These are phyloP conservation scores for Penicillium crystallinum DNA, from an alignment of 495 filamentous ascomycete genomes.

Conservation along the genomic window DNA sequence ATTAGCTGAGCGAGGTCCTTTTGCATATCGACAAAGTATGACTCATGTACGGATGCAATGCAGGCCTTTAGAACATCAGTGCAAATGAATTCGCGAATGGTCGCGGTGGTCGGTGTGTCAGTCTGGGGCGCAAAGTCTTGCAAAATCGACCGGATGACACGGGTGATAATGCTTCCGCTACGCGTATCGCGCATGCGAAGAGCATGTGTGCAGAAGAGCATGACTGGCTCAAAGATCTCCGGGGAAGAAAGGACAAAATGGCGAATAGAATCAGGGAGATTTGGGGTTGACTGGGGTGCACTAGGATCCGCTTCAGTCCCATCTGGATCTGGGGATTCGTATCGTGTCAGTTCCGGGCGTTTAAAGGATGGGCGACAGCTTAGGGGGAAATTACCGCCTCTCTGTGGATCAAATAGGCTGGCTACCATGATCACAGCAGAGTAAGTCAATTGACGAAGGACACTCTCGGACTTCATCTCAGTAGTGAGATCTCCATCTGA, in stretches of 20 bases:
- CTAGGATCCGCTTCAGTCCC: slow-evolving; percentile 38
- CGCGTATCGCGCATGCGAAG: slow-evolving; percentile 87
- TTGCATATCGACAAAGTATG: slow-evolving; percentile 94
- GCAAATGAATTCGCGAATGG: slow-evolving; percentile 87
- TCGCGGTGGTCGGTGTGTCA: slow-evolving; percentile 50
- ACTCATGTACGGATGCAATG: slow-evolving; percentile 84
- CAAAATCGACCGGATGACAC: slow-evolving; percentile 76
- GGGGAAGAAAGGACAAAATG: slow-evolving; percentile 77
- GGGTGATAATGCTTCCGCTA: slow-evolving; percentile 78
- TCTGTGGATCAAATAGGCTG: slow-evolving; percentile 73
- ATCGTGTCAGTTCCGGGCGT: slow-evolving; percentile 10
- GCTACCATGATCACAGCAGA: slow-evolving; percentile 87
- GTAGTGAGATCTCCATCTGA: slow-evolving; percentile 71
- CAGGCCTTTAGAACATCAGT: slow-evolving; percentile 76
- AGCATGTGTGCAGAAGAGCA: slow-evolving; percentile 86
- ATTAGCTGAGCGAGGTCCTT: slow-evolving; percentile 88
- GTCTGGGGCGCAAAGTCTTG: slow-evolving; percentile 62
- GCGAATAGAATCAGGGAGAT: slow-evolving; percentile 50
- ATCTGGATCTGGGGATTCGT: slow-evolving; percentile 32
- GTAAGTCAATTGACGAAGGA: slow-evolving; percentile 87
- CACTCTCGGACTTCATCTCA: slow-evolving; percentile 98
- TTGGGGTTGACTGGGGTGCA: slow-evolving; percentile 29
- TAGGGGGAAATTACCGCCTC: slow-evolving; percentile 34
- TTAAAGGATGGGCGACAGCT: neutral
- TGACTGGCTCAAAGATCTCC: slow-evolving; percentile 75